Conservation (phyloP, 2,329 filamentous ascomycete genomes). For the Taxawa tesnikishii region DNA sequence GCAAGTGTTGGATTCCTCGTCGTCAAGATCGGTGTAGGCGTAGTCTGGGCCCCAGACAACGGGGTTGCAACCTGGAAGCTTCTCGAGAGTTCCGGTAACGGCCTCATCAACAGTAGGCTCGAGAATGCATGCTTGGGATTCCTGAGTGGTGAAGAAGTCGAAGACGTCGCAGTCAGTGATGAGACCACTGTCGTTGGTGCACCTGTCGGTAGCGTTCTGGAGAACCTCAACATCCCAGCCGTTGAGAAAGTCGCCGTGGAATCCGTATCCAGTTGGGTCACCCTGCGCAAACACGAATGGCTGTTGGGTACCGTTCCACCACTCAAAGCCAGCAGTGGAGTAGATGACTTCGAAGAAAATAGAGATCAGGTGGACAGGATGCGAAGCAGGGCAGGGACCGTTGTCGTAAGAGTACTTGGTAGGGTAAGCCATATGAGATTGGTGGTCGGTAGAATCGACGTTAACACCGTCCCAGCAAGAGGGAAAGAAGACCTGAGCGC, state of each 20-base stretch:
- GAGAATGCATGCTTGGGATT: constrained; percentile 36
- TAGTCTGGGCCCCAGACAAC: constrained; percentile 32
- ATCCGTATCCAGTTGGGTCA: constrained; percentile 56
- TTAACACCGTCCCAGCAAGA: constrained; percentile 58
- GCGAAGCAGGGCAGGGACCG: constrained; percentile 39
- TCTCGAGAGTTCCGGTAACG: constrained; percentile 30
- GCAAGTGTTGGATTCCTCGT: too few relatives aligned
- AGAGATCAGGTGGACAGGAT: constrained; percentile 44
- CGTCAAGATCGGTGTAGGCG: constrained; percentile 17
- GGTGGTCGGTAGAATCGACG: constrained; percentile 46
- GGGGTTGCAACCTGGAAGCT: constrained; percentile 45
- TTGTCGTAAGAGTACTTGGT: constrained; percentile 27
- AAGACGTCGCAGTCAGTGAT: constrained; percentile 53
- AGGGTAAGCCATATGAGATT: constrained; percentile 57
- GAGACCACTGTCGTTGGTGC: constrained; percentile 45
- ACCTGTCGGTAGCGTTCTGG: constrained; percentile 55
- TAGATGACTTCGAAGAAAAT: constrained; percentile 50
- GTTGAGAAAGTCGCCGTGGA: constrained; percentile 59
- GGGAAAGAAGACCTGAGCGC: constrained; percentile 59
- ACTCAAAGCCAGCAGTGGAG: constrained; percentile 39
- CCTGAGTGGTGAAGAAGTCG: constrained; percentile 14
- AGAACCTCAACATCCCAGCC: constrained; percentile 57
- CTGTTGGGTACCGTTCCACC: constrained; percentile 36
- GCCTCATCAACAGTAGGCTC: constrained; percentile 30
- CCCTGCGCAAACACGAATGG: constrained; percentile 60